Base-by-base conservation (phyloP, 2,329 filamentous ascomycete genomes). In the Calonectria pteridis region DNA sequence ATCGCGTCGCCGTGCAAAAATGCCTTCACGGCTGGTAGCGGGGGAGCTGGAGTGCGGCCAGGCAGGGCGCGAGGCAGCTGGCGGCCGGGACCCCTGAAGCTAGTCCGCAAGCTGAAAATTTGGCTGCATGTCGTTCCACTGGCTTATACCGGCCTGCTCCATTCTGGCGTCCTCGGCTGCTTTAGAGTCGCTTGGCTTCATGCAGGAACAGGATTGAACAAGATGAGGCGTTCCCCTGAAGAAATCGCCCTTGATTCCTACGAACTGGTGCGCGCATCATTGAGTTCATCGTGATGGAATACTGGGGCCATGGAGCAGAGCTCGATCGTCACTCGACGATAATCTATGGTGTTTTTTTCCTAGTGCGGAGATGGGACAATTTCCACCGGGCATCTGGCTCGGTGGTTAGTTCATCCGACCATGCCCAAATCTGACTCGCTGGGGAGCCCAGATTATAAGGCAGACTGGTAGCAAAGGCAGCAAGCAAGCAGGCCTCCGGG, bases 81-180 rank as follows among this genome's bases (percentile, higher is more conserved):
- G 67, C 67, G 40, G 71, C 28, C 71, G 62, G 73, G 67, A 67
- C 79, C 79, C 79, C 79, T 81, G 78, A 69, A 75, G 71, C 78
- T 81, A 81, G 75, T 43, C 69, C 58, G 11, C 46, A 29, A 73
- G 74, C 71, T 74, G 69, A 76, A 80, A 72, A 73, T 51, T 62
- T 50, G 74, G 73, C 69, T 73, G 67, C 70, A 75, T 72, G 49
- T 58, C 33, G 53, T 53, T 40, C 33, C 53, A 40, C 49, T 51
- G 40, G 40, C 51, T 40, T 26, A 50, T 46, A 62, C 43, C n/a
- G 4, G 26, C 46, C 18, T 66, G 13, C 43, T 69, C 33, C 18
- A 40, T 43, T 33, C 26, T 70, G 33, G 18, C 31, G 49, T 50
- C 40, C 6, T 64, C 33, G 50, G 18, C 31, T 58, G 40, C 51